These are phyloP conservation scores for Penicillium italicum DNA, from an alignment of 2,329 filamentous ascomycete genomes.

Conservation along the genomic window DNA sequence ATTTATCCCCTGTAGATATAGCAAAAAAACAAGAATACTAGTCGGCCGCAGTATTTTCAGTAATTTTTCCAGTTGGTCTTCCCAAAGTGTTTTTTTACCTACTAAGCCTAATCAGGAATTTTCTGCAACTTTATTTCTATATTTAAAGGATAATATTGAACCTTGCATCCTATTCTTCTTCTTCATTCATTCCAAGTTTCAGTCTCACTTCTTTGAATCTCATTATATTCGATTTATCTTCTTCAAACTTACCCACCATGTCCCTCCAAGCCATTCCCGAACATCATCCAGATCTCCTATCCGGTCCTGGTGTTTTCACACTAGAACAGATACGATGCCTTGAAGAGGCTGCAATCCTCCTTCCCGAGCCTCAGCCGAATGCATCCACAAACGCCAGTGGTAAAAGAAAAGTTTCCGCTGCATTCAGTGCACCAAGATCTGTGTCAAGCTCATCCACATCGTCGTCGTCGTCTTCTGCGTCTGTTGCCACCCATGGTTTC, in stretches of 20 bases:
- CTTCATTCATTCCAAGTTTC: neutral
- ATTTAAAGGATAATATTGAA: neutral
- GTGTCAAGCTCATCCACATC: neutral
- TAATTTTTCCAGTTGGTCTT: too few species aligned
- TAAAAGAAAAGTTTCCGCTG: neutral
- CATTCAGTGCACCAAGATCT: neutral
- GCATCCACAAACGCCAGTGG: neutral
- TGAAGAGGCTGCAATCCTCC: neutral
- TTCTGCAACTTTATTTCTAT: too few species aligned
- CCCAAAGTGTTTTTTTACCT: too few species aligned
- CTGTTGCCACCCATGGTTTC: neutral
- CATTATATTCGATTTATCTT: neutral
- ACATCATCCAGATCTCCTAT: conserved; percentile 1
- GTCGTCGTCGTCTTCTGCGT: neutral
- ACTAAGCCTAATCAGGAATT: too few species aligned
- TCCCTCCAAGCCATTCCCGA: neutral
- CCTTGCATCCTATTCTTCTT: neutral
- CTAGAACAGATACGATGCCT: neutral
- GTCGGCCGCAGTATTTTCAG: too few species aligned
- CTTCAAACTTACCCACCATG: neutral
- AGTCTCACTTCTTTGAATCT: neutral
- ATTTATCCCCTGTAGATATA: too few species aligned
- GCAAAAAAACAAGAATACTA: too few species aligned
- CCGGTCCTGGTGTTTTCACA: neutral
- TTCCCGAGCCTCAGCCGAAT: neutral